Base-by-base conservation (phyloP, 495 filamentous ascomycete genomes). In the Penicillium canescens region DNA sequence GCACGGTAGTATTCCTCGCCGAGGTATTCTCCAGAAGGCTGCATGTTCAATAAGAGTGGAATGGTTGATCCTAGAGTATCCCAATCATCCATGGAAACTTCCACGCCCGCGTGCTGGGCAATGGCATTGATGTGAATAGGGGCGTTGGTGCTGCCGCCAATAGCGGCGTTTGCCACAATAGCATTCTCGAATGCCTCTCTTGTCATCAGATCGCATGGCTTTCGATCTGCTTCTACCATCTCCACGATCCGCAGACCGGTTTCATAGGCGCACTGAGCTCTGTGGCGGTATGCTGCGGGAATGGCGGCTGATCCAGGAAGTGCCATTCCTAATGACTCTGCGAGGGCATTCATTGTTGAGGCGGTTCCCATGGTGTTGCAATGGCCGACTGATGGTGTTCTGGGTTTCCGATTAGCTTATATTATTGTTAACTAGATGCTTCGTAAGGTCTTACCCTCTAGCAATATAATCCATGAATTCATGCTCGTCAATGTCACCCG, bases 301-400 rank as follows among this genome's bases (percentile, higher is more conserved):
- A 82, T 81, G 9, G 78, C 78, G 1, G 80, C 75, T 13, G 78
- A 81, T 9, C 78, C 78, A 6, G 80, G 79, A 1, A 83, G 68
- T 1, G 79, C 78, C 80, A 83, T 83, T 14, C 80, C 80, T 0
- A 83, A 67, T 3, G 80, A 78, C 59, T 82, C 80, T 39, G 77
- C 77, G 0, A 82, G 68, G 3, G 79, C 78, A 53, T 82, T 81
- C 79, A 83, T 83, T 0, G 80, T 83, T 6, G 78, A 82, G 13
- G 80, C 80, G 16, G 79, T 83, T 42, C 79, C 79, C 79, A 83
- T 82, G 9, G 78, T 82, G 50, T 82, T 82, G 56, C 80, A 83
- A 45, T 81, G 78, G 24, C 80, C 80, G 14, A 68, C 78, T 8
- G 78, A 80, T 4, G 78, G 78, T 9, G 77, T 73, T 31, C 75